Evolutionary conservation across 2,329 filamentous ascomycete genomes (phyloP).

Genomic region (Arthrobotrys entomopaga): DNA sequence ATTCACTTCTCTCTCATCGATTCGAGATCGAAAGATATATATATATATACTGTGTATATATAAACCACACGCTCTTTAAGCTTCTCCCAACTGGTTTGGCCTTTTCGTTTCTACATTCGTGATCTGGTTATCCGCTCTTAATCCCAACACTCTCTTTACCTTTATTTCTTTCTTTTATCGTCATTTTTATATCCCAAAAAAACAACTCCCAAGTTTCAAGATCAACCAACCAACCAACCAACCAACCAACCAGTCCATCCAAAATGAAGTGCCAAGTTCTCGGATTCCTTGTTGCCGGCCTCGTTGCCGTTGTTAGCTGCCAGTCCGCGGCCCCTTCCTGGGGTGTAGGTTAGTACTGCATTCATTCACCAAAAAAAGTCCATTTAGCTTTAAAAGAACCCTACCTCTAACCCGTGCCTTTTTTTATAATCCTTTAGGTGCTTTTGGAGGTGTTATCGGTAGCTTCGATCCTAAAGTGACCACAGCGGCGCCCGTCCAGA

Average conservation of each 20-base stretch:
- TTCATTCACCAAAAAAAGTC: too few species aligned
- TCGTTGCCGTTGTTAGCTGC: slow-evolving; percentile 30
- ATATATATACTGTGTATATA: slow-evolving; percentile 20
- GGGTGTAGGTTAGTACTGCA: slow-evolving; percentile 36
- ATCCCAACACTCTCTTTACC: not conserved
- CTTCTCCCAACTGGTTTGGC: slow-evolving; percentile 39
- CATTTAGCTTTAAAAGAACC: too few species aligned
- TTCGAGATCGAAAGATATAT: not conserved
- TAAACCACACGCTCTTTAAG: slow-evolving; percentile 20
- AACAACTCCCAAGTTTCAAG: slow-evolving; percentile 1
- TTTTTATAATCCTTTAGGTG: slow-evolving; percentile 15
- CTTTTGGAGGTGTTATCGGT: slow-evolving; percentile 42
- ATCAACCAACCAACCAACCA: not conserved
- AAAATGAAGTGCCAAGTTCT: slow-evolving; percentile 48
- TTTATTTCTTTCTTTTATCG: not conserved
- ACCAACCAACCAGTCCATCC: slow-evolving; percentile 4
- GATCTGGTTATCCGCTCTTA: slow-evolving; percentile 28
- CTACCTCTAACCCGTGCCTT: too few species aligned
- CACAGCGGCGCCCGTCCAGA: not conserved
- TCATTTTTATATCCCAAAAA: not conserved
- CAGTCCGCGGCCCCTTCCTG: slow-evolving; percentile 44
- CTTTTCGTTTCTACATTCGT: slow-evolving; percentile 23
- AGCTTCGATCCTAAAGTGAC: slow-evolving; percentile 10
- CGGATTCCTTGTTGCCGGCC: slow-evolving; percentile 20
- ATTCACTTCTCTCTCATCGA: slow-evolving; percentile 11